A percentile compares a stretch with the other conserved stretches of the same genome.
These are phyloP conservation scores for Starmerella cellae DNA, from an alignment of 805 yeast genomes.

Conservation along the genomic window DNA sequence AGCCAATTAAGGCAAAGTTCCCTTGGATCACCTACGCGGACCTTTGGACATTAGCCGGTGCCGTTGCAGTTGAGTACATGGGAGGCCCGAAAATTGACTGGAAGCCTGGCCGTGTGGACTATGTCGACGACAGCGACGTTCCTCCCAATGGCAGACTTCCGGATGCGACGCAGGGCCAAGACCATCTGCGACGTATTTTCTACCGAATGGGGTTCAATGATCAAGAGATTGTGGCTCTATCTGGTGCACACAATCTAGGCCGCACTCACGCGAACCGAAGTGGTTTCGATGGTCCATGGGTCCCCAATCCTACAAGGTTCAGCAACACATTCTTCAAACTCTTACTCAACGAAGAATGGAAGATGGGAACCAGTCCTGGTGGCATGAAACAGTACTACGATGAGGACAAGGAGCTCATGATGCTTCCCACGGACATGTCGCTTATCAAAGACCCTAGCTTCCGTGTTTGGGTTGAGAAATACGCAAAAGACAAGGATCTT, in stretches of 20 bases:
- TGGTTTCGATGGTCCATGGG: constrained; percentile 87
- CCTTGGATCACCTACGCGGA: constrained; percentile 56
- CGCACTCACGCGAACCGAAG: constrained; percentile 51
- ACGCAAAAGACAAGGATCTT: constrained; percentile 49
- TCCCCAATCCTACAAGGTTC: constrained; percentile 61
- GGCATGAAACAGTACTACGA: constrained; percentile 31
- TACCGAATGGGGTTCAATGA: constrained; percentile 48
- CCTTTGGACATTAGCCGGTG: constrained; percentile 63
- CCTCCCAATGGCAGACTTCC: constrained; percentile 56
- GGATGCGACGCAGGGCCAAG: constrained; percentile 41
- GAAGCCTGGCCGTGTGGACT: constrained; percentile 62
- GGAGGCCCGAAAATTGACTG: constrained; percentile 61
- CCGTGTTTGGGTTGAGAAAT: constrained; percentile 46
- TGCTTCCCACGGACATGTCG: constrained; percentile 74
- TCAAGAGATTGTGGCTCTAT: constrained; percentile 47
- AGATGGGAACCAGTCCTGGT: constrained; percentile 27
- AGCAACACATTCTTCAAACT: constrained; percentile 60
- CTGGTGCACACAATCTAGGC: constrained; percentile 53
- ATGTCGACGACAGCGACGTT: constrained; percentile 39
- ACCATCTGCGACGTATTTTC: constrained; percentile 43
- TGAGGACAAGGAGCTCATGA: constrained; percentile 59
- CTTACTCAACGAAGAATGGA: constrained; percentile 44
- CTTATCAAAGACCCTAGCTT: constrained; percentile 49
- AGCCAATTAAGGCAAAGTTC: constrained; percentile 40
- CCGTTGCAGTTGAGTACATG: constrained; percentile 46